phyloP scores from a whole-genome alignment of 352 stramenopile genomes.

The Globisporangium polare region DNA sequence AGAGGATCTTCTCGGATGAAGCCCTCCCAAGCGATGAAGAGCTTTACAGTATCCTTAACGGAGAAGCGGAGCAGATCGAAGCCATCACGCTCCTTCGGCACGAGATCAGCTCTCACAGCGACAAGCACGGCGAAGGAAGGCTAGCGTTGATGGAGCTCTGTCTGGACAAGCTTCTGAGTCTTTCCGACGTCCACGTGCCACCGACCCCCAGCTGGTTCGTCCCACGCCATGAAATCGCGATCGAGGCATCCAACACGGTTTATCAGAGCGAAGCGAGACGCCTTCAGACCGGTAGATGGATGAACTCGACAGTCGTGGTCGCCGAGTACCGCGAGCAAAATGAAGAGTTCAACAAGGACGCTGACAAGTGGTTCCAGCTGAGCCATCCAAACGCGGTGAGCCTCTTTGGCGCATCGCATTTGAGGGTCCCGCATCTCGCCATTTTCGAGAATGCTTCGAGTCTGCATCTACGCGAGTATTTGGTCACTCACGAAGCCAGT shows the following conservation, averaged over 20 bases:
- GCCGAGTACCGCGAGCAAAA: slow-evolving; percentile 1
- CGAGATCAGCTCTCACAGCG: slow-evolving; percentile 6
- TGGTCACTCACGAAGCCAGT: not conserved
- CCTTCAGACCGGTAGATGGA: slow-evolving; percentile 27
- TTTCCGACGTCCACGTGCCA: not conserved
- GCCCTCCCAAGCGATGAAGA: slow-evolving; percentile 1
- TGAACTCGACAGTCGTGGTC: slow-evolving; percentile 28
- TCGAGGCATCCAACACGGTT: slow-evolving; percentile 44
- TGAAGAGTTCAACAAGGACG: not conserved
- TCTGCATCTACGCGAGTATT: not conserved
- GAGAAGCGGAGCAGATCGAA: not conserved
- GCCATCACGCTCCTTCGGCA: slow-evolving; percentile 4
- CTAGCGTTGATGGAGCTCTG: slow-evolving; percentile 7
- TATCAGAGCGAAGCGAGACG: not conserved
- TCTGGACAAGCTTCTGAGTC: slow-evolving; percentile 1
- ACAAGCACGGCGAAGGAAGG: slow-evolving; percentile 8
- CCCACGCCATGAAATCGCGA: slow-evolving; percentile 72
- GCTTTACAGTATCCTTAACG: not conserved
- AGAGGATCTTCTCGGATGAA: not conserved
- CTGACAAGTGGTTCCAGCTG: slow-evolving; percentile 31
- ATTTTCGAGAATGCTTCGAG: slow-evolving; percentile 1
- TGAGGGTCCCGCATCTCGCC: slow-evolving; percentile 1
- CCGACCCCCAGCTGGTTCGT: slow-evolving; percentile 39
- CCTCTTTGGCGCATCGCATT: slow-evolving; percentile 19
- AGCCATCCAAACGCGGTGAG: slow-evolving; percentile 18